These are phyloP conservation scores for Blakeslea trispora DNA, from an alignment of 371 early-diverging fungal genomes.

Conservation along the genomic window DNA sequence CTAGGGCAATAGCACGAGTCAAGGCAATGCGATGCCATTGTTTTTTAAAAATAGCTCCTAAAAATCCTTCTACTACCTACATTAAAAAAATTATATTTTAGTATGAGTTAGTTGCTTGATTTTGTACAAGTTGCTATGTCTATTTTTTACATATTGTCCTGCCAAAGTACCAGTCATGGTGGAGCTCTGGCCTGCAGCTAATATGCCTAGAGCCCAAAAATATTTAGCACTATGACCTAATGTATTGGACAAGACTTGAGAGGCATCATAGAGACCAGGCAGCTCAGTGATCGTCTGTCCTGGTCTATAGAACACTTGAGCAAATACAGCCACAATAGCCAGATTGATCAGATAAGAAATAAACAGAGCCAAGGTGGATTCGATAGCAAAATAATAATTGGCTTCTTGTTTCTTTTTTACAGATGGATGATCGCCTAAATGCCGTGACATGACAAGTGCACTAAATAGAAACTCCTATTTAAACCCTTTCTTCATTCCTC, in stretches of 20 bases:
- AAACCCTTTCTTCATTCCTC: too few relatives aligned
- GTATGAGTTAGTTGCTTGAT: too few relatives aligned
- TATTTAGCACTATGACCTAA: constrained; percentile 63
- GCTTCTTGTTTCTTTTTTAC: constrained; percentile 63
- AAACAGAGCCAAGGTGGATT: constrained; percentile 62
- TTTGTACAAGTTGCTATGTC: too few relatives aligned
- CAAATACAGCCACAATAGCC: constrained; percentile 72
- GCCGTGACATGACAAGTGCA: constrained; percentile 65
- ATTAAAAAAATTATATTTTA: too few relatives aligned
- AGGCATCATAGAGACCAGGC: constrained; percentile 61
- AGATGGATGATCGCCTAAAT: constrained; percentile 50
- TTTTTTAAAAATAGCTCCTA: constrained; percentile 58
- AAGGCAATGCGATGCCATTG: constrained; percentile 71
- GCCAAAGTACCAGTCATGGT: constrained; percentile 79
- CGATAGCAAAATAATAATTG: constrained; percentile 66
- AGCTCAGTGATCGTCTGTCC: constrained; percentile 31
- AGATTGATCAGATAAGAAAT: constrained; percentile 72
- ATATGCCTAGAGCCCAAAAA: constrained; percentile 69
- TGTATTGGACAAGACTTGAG: constrained; percentile 52
- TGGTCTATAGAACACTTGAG: constrained; percentile 57
- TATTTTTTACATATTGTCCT: constrained; percentile 77
- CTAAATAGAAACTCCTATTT: too few relatives aligned
- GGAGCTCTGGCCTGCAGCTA: constrained; percentile 73
- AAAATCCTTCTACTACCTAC: constrained; percentile 75
- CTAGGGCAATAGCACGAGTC: constrained; percentile 64